These are phyloP conservation scores for Microbotryum violaceum DNA, from an alignment of 1,284 basidiomycete genomes.

Conservation along the genomic window DNA sequence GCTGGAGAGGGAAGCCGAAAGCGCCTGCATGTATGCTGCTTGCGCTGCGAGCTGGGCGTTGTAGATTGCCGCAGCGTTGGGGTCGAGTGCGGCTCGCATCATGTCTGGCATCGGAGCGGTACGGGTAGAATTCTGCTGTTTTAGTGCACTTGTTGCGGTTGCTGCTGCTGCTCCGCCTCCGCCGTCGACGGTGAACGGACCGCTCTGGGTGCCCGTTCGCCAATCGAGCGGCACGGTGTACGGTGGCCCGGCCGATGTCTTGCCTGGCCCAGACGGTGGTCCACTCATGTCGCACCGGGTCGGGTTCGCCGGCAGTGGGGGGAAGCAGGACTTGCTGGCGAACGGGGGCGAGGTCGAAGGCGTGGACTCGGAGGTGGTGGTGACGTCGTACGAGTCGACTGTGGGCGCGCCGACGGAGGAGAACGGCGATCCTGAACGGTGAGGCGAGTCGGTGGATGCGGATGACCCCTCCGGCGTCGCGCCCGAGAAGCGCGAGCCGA, in stretches of 20 bases:
- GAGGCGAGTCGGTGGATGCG: too few relatives aligned
- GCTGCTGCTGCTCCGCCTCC: slow-evolving; percentile 5
- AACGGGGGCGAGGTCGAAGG: slow-evolving; percentile 13
- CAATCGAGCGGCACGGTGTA: slow-evolving; percentile 1
- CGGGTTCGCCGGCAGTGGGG: slow-evolving; percentile 6
- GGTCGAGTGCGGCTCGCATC: background rate
- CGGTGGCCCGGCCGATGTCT: background rate
- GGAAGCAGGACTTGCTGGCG: slow-evolving; percentile 5
- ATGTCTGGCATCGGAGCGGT: background rate
- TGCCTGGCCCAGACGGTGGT: background rate
- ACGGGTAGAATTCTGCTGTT: background rate
- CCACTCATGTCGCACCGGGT: background rate
- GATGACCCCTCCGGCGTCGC: too few relatives aligned
- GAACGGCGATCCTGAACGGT: too few relatives aligned
- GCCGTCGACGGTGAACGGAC: slow-evolving; percentile 7
- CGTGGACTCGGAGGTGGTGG: slow-evolving; percentile 7
- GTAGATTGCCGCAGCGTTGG: background rate
- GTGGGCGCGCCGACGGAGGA: slow-evolving; percentile 2
- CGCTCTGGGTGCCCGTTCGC: slow-evolving; percentile 3
- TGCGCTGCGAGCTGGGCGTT: background rate
- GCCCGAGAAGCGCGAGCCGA: slow-evolving; percentile 5
- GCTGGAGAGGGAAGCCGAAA: slow-evolving; percentile 3
- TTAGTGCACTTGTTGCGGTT: background rate
- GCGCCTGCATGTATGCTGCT: slow-evolving; percentile 1
- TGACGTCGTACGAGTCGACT: slow-evolving; percentile 2